Evolutionary conservation across 1,139 yeast genomes (phyloP), one percentile per base, ranked within the genome.

Genomic region (Zhuliangozyma parablackwelliae): DNA sequence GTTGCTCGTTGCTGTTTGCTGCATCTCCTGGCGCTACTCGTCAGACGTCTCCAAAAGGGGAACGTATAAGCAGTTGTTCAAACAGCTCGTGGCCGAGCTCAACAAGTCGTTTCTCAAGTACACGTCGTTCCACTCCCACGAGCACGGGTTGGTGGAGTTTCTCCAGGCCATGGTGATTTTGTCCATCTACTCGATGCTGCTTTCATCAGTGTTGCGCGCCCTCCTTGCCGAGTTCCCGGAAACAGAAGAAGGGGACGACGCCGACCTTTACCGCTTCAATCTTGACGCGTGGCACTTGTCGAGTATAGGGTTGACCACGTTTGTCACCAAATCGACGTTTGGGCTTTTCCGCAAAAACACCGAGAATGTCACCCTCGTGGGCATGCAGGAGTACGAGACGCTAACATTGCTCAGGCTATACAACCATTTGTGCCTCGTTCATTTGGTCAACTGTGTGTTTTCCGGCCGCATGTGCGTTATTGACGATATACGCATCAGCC

Each of bases 381-480:
- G 21, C 8, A 23, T 7, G 10, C 11, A 26, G 20, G 78, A 78
- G 43, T 64, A 75, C 46, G 76, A 73, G 44, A 69, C 70, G 26
- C 57, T 76, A 39, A 72, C 81, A 0, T 69, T 72, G 7, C 67
- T 72, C 46, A 63, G 92, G 34, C 71, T 82, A 10, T 84, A 87
- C 75, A 86, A 85, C 56, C 92, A 85, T 48, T 63, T 86, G 38
- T 75, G 83, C 27, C 61, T 86, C 35, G 85, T 79, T 1, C 95
- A 86, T 51, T 53, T 85, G 37, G 78, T 80, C 24, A 77, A 78
- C 52, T 80, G 90, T 50, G 71, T 83, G 9, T 72, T 82, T 49
- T 73, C 84, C 2, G 95, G 95, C 0, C 61, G 92, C 46, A 80
- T 80, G 74, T 81, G 90, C 49, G 66, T 83, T n/a, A 60, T 85